These are phyloP conservation scores for Plantago ovata DNA, from an alignment of 257 asterid genomes.

Conservation along the genomic window DNA sequence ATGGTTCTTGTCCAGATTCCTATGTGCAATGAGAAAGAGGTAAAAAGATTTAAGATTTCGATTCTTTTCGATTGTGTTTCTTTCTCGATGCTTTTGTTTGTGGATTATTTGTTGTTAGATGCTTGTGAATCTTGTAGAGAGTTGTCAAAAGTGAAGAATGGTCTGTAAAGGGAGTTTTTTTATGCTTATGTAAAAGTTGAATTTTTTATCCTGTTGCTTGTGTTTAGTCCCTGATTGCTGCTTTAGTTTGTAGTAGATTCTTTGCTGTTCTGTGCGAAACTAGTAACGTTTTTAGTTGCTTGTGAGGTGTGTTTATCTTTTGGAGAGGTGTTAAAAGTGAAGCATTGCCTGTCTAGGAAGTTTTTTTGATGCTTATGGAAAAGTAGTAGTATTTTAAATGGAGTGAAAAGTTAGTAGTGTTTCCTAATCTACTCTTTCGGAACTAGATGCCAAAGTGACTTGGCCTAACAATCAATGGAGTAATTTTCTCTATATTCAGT, in stretches of 20 bases:
- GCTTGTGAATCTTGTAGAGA: conserved; percentile 2
- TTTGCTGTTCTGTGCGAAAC: neutral
- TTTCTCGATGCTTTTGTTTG: conserved; percentile 1
- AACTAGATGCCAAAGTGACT: too few species aligned
- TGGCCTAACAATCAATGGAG: too few species aligned
- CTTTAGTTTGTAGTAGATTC: neutral
- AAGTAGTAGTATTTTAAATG: too few species aligned
- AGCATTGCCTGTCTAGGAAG: too few species aligned
- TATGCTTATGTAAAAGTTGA: neutral
- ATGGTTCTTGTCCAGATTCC: conserved; percentile 96
- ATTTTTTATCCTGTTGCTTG: neutral
- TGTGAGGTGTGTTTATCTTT: neutral
- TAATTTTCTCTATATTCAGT: too few species aligned
- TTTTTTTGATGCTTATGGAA: too few species aligned
- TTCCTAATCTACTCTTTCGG: too few species aligned
- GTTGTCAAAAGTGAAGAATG: neutral
- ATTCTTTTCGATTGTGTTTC: neutral
- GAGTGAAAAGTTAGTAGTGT: too few species aligned
- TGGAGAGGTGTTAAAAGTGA: neutral
- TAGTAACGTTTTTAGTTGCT: neutral
- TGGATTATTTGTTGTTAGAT: neutral
- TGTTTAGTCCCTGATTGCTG: neutral
- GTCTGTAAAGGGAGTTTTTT: too few species aligned
- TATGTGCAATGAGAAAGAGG: conserved; percentile 91
- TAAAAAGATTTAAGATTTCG: conserved; percentile 9